Conservation (phyloP, 2,329 filamentous ascomycete genomes). For the Fusarium tjaetaba region DNA sequence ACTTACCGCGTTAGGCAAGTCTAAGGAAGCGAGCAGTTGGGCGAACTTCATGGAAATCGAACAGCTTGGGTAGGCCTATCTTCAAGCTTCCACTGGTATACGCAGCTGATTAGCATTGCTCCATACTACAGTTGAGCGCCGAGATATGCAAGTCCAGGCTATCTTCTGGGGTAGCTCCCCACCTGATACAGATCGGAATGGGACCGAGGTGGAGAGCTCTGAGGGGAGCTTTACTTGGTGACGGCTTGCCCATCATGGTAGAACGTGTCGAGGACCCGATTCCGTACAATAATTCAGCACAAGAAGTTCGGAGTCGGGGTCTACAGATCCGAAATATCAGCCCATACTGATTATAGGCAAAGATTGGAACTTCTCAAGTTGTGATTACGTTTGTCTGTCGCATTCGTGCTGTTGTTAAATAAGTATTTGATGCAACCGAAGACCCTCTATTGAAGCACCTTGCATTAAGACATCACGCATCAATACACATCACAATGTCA, state of each 20-base stretch:
- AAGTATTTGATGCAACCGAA: not conserved
- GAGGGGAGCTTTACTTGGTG: not conserved
- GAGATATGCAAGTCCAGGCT: not conserved
- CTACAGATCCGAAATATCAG: not conserved
- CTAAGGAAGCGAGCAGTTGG: not conserved
- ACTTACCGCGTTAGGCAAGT: not conserved
- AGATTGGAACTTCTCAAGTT: not conserved
- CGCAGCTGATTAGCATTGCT: not conserved
- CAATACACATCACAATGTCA: not conserved
- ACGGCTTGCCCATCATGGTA: not conserved
- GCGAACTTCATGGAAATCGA: not conserved
- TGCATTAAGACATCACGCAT: not conserved
- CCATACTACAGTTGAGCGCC: not conserved
- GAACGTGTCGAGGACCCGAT: not conserved
- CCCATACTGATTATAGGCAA: not conserved
- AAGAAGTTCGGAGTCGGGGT: not conserved
- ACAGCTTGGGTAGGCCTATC: not conserved
- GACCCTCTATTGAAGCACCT: not conserved
- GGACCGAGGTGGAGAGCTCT: not conserved
- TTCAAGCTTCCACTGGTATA: not conserved
- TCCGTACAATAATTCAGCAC: not conserved
- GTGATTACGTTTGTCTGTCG: not conserved
- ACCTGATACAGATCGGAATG: not conserved
- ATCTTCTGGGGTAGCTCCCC: no score
- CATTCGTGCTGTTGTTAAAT: not conserved